Evolutionary conservation across 495 filamentous ascomycete genomes (phyloP), one percentile per base, ranked within the genome.

Genomic region (Neurospora sp.): DNA sequence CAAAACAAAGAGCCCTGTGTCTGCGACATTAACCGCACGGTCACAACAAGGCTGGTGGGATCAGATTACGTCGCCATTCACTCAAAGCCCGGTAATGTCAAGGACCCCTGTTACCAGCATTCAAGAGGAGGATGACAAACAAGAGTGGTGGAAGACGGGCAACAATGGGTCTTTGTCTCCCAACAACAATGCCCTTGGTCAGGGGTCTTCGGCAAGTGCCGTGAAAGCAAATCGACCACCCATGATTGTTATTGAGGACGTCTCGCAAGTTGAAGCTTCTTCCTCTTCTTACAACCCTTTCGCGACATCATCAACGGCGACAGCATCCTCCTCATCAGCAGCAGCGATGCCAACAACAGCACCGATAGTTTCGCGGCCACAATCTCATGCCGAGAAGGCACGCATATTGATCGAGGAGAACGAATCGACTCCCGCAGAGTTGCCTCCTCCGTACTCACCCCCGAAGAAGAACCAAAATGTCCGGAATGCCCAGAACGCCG

Each of bases 21-120:
- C 54, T 37, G 54, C 77, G 75, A 27, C 77, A 41, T n/a, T 74
- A 73, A 79, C 79, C 78, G 73, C 62, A 80, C 76, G 72, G 80
- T 14, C 66, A 87, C 87, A 46, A 86, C 87, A 88, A 42, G 93
- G 93, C 12, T 97, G 94, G 94, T 97, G 94, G 94, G 94, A 93
- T 74, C 87, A 91, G 74, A 87, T 97, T 54, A 90, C 91, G 2
- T 94, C 93, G 1, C 94, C 94, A 0, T 91, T 97, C 72, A 77
- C 74, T 9, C 80, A 70, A 72, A 75, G 72, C 10, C 73, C 62
- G 70, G 73, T 23, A 10, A 72, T 39, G 54, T 35, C 54, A 31
- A 66, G 27, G 12, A 66, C 54, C 73, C 16, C 79, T 60, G 18
- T 39, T 62, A 14, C 35, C 66, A 42, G 70, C 70, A 37, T 27